Evolutionary conservation across 129 eudicot genomes (phyloP).

Genomic region (Gnaphalium uliginosum): DNA sequence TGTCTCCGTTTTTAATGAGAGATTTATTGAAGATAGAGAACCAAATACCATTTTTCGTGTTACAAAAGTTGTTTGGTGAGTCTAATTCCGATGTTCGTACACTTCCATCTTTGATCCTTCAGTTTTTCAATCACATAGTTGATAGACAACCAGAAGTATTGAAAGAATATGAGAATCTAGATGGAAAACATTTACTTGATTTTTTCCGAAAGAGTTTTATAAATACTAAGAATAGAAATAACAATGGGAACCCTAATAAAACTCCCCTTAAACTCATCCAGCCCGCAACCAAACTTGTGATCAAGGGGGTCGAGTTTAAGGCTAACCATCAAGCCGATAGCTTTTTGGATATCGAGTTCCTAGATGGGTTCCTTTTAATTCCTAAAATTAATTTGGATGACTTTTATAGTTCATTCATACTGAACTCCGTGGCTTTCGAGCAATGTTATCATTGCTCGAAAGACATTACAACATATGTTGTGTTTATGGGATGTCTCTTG

Average conservation of each 20-base stretch:
- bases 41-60: slow-evolving; percentile 39
- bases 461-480: slow-evolving; percentile 35
- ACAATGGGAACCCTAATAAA: neutral
- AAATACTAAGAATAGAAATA: neutral
- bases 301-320: slow-evolving; percentile 30
- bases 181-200: slow-evolving; percentile 39
- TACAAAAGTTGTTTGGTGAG: slow-evolving; percentile 27
- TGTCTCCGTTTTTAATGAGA: slow-evolving; percentile 38
- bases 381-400: slow-evolving; percentile 36
- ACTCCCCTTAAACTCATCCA: slow-evolving; percentile 28
- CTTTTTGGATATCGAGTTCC: slow-evolving; percentile 34
- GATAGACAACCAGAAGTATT: slow-evolving; percentile 10
- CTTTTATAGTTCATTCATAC: slow-evolving; percentile 22
- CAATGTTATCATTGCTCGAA: slow-evolving; percentile 35
- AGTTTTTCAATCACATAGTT: slow-evolving; percentile 29
- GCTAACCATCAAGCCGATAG: slow-evolving; percentile 23
- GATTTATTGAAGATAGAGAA: slow-evolving; percentile 39
- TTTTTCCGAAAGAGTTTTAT: slow-evolving; percentile 35
- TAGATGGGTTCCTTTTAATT: slow-evolving; percentile 29
- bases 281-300: slow-evolving; percentile 33
- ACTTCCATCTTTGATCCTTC: slow-evolving; percentile 33
- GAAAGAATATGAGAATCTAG: neutral
- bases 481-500: slow-evolving; percentile 39
- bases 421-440: slow-evolving; percentile 32
- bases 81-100: neutral